A percentile compares a stretch with the other conserved stretches of the same genome.
Conservation (phyloP, 2,329 filamentous ascomycete species). For the Penicillium olsonii region DNA sequence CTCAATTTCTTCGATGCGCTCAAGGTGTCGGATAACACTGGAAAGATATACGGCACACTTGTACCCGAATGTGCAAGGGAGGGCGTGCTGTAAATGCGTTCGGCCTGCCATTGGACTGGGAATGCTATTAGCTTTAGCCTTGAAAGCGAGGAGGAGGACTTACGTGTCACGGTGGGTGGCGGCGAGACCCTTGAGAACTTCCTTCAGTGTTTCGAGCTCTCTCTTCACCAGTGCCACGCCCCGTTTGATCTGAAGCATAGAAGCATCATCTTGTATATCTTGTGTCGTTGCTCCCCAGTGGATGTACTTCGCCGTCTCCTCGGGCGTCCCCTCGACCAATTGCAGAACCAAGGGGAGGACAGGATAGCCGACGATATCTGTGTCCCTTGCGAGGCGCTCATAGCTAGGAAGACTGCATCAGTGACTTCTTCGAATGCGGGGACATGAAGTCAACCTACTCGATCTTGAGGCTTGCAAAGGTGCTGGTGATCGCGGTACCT, state of each 20-base stretch:
- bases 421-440: not conserved
- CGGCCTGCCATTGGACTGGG: conserved; percentile 54
- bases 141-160: not conserved
- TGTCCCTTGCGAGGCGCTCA: conserved; percentile 24
- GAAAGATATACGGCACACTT: conserved; percentile 13
- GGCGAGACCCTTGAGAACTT: conserved; percentile 43
- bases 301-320: conserved; percentile 43
- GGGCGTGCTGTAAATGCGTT: conserved; percentile 58
- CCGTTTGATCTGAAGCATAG: conserved; percentile 52
- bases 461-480: conserved; percentile 13
- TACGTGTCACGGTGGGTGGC: conserved; percentile 48
- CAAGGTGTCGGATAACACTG: conserved; percentile 8
- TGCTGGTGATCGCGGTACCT: conserved; percentile 19
- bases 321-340: conserved; percentile 19
- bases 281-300: conserved; percentile 61
- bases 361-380: conserved; percentile 30
- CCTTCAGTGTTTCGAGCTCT: conserved; percentile 32
- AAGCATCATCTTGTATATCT: conserved; percentile 58
- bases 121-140: not conserved
- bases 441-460: conserved; percentile 1
- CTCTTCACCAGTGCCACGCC: conserved; percentile 40
- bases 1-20: conserved; percentile 6
- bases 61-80: conserved; percentile 55
- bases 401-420: not conserved
- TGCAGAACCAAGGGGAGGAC: conserved; percentile 28